Percentiles rank a stretch among this genome's conserved stretches.
Evolutionary conservation across 2,329 filamentous ascomycete species (phyloP).

Genomic region (Dichotomopilus funicola): DNA sequence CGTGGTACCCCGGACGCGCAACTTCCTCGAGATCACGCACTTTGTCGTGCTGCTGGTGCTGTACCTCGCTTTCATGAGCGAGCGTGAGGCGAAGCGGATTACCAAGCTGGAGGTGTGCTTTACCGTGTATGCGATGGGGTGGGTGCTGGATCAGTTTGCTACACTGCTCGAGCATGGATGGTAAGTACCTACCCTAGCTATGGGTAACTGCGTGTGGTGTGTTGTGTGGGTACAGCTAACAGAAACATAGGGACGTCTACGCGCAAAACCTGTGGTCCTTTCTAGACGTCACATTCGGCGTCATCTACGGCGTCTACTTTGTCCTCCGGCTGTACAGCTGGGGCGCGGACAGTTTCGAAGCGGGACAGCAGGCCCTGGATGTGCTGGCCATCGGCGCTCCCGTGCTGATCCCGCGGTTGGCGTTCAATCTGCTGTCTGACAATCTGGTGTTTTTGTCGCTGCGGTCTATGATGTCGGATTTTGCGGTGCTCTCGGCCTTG

Average conservation of each 20-base stretch:
- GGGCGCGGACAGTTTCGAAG: constrained; percentile 39
- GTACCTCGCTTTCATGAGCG: constrained; percentile 67
- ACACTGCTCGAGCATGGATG: constrained; percentile 69
- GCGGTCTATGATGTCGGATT: constrained; percentile 79
- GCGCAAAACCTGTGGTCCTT: constrained; percentile 88
- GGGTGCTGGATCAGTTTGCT: constrained; percentile 71
- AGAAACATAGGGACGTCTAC: constrained; percentile 62
- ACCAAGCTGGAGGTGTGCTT: constrained; percentile 60
- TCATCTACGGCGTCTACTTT: constrained; percentile 64
- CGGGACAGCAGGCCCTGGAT: constrained; percentile 64
- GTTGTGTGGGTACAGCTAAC: neutral
- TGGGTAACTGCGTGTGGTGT: constrained; percentile 37
- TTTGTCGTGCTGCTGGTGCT: constrained; percentile 63
- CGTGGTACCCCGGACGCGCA: constrained; percentile 72
- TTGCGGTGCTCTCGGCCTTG: constrained; percentile 67
- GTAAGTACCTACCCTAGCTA: no score
- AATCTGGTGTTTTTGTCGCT: constrained; percentile 79
- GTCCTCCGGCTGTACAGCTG: constrained; percentile 60
- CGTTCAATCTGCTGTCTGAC: constrained; percentile 76
- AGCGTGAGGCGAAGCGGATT: constrained; percentile 52
- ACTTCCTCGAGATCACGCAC: constrained; percentile 66
- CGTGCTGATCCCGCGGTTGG: constrained; percentile 68
- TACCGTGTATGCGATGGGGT: constrained; percentile 67
- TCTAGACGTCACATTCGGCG: constrained; percentile 70
- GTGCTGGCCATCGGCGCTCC: constrained; percentile 74